Evolutionary conservation across 164 flowering plant genomes (phyloP).

Genomic region (Cinnamomum chago): DNA sequence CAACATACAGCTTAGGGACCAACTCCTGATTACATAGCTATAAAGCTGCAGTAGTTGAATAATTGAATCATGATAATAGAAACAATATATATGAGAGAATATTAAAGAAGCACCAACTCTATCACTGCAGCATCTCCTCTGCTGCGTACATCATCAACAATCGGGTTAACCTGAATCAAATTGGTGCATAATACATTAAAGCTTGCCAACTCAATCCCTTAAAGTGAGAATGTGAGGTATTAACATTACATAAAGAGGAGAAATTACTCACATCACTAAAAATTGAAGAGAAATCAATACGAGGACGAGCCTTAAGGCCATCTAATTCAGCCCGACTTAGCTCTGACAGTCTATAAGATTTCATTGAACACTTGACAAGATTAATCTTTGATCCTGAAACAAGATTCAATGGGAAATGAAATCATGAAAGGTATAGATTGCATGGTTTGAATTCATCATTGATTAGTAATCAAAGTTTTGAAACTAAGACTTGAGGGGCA

Average conservation of each 20-base stretch:
- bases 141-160: constrained; percentile 76
- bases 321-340: constrained; percentile 53
- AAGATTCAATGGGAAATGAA: not conserved
- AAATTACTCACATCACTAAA: constrained; percentile 50
- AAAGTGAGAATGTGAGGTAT: not conserved
- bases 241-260: not conserved
- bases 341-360: constrained; percentile 75
- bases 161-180: constrained; percentile 66
- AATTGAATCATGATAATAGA: not conserved
- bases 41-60: too few relatives aligned
- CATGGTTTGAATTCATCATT: not conserved
- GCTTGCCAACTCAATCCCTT: not conserved
- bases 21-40: not conserved
- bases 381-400: constrained; percentile 24
- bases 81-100: constrained; percentile 7
- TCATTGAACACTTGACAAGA: constrained; percentile 62
- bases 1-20: constrained; percentile 5
- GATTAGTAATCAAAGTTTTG: not conserved
- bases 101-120: constrained; percentile 55
- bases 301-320: constrained; percentile 78
- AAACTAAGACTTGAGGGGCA: not conserved
- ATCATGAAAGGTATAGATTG: not conserved
- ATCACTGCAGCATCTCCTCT: constrained; percentile 92
- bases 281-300: constrained; percentile 88
- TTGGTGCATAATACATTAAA: not conserved